Base-by-base conservation (phyloP, 305 asterid species). In the Solanum hybrid region DNA sequence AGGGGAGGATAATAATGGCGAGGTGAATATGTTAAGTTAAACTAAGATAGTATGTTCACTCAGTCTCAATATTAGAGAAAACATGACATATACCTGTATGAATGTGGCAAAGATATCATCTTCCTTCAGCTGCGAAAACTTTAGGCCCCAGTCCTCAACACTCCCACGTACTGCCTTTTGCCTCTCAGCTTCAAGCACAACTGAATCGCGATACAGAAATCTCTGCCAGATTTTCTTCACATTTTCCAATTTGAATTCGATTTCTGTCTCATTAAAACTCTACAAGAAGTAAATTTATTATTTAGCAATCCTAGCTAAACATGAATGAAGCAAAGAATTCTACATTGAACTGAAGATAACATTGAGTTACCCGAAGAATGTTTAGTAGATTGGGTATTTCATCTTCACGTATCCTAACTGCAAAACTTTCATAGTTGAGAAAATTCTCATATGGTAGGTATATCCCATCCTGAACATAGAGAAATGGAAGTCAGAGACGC, bases 171-270 rank as follows among this genome's bases (percentile, higher is more conserved):
- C 91, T 64, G 91, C 86, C 37, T 94, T 95, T 89, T 97, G 99
- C 91, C 99, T 95, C 90, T 93, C 94, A 33, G 99, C 98, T 94
- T 97, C 99, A 79, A 96, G 98, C 89, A 97, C 71, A 87, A 97
- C 77, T 64, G 99, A 93, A 94, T 96, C 95, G 2, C 95, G 96
- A 89, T 97, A 97, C 93, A 96, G 75, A 94, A 95, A 97, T 92
- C 99, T 94, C 90, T 93, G 99, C 99, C 99, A 97, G 79, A 97
- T 94, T 90, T 93, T 97, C 91, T 90, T 96, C 90, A 97, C 96
- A 89, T 96, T 97, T 73, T 94, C 94, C 94, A 96, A 71, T 91
- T 94, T 97, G 90, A 92, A 86, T 90, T 97, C 96, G 77, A 96
- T 93, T 90, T 97, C 99, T 33, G 96, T 95, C 94, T 94, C 97